Evolutionary conservation across 805 yeast species (phyloP), one percentile per base, ranked within the genome.

Genomic region (Torulaspora gathmanii): DNA sequence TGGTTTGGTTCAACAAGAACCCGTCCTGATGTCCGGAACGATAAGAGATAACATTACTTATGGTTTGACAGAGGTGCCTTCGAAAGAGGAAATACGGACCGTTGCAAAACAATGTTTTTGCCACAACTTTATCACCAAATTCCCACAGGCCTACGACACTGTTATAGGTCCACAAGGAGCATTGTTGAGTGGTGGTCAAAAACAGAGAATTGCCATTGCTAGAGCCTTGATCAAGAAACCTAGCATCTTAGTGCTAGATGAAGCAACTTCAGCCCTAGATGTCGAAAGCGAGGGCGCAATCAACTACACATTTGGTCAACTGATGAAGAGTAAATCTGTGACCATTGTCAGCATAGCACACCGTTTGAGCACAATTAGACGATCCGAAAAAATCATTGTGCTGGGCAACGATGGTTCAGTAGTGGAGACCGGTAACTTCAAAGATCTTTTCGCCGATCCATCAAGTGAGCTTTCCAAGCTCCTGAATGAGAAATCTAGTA

Each of bases 261-360:
- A 93, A 61, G 86, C 91, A 41, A 90, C 98, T 0, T 82, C 97
- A 1, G 86, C 95, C 0, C 70, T 93, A 40, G 99, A 93, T 62
- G 73, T 80, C 0, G 78, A 75, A 29, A 85, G 86, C 60, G 74
- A 83, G 13, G 64, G 85, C 54, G 83, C 91, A 0, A 95, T 93
- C 38, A 86, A 87, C 69, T 77, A 77, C 45, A 90, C 96, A 8
- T 71, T 91, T 50, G 80, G 82, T 26, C 67, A 71, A 36, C 69
- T 90, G 42, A 77, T 79, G 68, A 68, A 70, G 42, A 75, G 80
- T 23, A 77, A 79, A 40, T 70, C 80, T 15, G 65, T 81, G 38
- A 91, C 97, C 0, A 80, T 89, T 2, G 86, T 93, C 35, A 84
- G 95, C 44, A 90, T 93, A 56, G 98, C 98, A 2, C 99, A 91